Evolutionary conservation across 345 rosid genomes (phyloP).

Genomic region (Aquilaria yunnanensis): DNA sequence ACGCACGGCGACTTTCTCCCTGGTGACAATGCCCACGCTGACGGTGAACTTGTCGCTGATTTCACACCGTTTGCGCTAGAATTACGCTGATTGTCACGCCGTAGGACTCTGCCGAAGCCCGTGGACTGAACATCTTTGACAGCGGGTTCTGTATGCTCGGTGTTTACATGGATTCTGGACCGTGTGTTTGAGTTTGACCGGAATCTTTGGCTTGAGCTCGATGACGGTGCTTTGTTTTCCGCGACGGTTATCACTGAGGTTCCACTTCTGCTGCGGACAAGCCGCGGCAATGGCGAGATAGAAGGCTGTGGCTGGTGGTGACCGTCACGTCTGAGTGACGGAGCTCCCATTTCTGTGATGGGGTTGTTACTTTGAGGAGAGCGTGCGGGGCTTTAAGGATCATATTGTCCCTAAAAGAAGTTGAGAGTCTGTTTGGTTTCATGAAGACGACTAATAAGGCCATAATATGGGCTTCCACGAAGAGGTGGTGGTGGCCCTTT

Average conservation of each 20-base stretch:
- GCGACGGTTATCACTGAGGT: slow-evolving; percentile 7
- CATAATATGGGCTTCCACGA: no score
- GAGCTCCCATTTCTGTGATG: slow-evolving; percentile 15
- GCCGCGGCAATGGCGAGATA: slow-evolving; percentile 13
- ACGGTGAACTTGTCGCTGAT: slow-evolving; percentile 34
- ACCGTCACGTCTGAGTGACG: slow-evolving; percentile 7
- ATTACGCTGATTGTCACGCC: slow-evolving; percentile 30
- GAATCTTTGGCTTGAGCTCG: slow-evolving; percentile 18
- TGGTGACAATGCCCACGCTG: slow-evolving; percentile 79
- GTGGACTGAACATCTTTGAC: slow-evolving; percentile 13
- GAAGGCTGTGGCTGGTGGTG: background rate
- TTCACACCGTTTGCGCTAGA: slow-evolving; percentile 19
- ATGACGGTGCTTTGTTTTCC: slow-evolving; percentile 14
- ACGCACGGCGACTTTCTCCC: slow-evolving; percentile 37
- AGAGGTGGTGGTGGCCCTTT: no score
- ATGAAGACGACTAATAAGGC: no score
- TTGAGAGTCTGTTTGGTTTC: background rate
- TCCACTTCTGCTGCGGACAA: slow-evolving; percentile 42
- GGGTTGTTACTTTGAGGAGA: background rate
- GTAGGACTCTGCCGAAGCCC: slow-evolving; percentile 30
- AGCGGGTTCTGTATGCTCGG: slow-evolving; percentile 10
- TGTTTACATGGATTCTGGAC: slow-evolving; percentile 15
- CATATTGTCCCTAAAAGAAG: background rate
- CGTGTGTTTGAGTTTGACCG: slow-evolving; percentile 42
- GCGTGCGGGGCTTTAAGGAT: background rate